Evolutionary conservation across 192 early-diverging fungal genomes (phyloP).

Genomic region (Backusella morwellensis): DNA sequence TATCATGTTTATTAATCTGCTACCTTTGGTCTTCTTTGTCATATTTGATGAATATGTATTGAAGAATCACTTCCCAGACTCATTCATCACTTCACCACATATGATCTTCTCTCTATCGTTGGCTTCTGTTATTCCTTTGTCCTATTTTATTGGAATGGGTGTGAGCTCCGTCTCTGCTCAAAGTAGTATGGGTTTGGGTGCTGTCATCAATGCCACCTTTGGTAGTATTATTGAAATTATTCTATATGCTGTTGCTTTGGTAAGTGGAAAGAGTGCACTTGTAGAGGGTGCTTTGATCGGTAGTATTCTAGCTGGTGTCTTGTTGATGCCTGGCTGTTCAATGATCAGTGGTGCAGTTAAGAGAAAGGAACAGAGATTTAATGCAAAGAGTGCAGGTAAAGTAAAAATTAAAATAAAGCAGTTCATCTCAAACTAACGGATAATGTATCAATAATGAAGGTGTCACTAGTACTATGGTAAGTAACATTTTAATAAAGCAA

Average conservation of each 20-base stretch:
- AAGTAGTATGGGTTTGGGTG: slow-evolving; percentile 87
- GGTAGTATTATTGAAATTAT: slow-evolving; percentile 96
- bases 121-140: slow-evolving; percentile 83
- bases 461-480: slow-evolving; percentile 84
- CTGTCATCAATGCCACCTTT: slow-evolving; percentile 97
- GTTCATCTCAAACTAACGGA: not conserved
- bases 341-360: slow-evolving; percentile 94
- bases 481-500: not conserved
- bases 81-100: slow-evolving; percentile 54
- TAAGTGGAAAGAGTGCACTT: slow-evolving; percentile 81
- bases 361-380: slow-evolving; percentile 92
- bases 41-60: slow-evolving; percentile 81
- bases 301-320: slow-evolving; percentile 82
- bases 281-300: slow-evolving; percentile 94
- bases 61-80: slow-evolving; percentile 48
- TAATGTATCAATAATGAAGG: slow-evolving; percentile 34
- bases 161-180: slow-evolving; percentile 96
- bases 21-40: slow-evolving; percentile 80
- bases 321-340: slow-evolving; percentile 89
- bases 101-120: slow-evolving; percentile 73
- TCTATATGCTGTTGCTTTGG: slow-evolving; percentile 86
- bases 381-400: slow-evolving; percentile 85
- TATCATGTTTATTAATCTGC: slow-evolving; percentile 93
- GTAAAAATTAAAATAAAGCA: not conserved
- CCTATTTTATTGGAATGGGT: slow-evolving; percentile 97